Evolutionary conservation across 805 yeast species (phyloP).

Genomic region (Wickerhamomyces queroliae): DNA sequence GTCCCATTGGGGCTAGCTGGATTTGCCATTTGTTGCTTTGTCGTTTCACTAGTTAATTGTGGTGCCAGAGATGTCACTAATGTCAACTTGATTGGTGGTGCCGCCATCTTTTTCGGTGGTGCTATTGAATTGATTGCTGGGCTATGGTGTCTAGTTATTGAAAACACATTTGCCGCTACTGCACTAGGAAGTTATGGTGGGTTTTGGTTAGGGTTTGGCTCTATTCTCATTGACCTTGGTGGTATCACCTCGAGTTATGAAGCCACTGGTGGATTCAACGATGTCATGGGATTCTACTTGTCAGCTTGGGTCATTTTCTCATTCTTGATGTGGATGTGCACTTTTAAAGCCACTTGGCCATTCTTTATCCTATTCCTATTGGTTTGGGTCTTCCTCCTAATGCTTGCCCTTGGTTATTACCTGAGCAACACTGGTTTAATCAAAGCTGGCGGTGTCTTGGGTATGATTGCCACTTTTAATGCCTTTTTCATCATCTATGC

Average conservation of each 20-base stretch:
- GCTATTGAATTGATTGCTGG: slow-evolving; percentile 68
- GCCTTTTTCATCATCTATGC: slow-evolving; percentile 65
- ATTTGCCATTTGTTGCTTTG: slow-evolving; percentile 53
- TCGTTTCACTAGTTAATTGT: slow-evolving; percentile 55
- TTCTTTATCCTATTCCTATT: slow-evolving; percentile 49
- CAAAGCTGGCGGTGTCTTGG: slow-evolving; percentile 60
- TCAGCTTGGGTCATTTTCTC: slow-evolving; percentile 64
- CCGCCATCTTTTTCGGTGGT: slow-evolving; percentile 71
- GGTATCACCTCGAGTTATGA: slow-evolving; percentile 46
- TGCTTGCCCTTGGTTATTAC: slow-evolving; percentile 45
- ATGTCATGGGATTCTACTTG: slow-evolving; percentile 53
- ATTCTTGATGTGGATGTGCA: slow-evolving; percentile 48
- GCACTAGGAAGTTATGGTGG: slow-evolving; percentile 50
- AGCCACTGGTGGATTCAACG: slow-evolving; percentile 36
- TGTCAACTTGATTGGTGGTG: slow-evolving; percentile 56
- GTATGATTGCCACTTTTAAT: slow-evolving; percentile 46
- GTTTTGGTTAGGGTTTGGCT: slow-evolving; percentile 74
- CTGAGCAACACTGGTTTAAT: slow-evolving; percentile 36
- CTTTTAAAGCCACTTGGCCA: slow-evolving; percentile 56
- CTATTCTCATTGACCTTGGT: slow-evolving; percentile 52
- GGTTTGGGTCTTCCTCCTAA: slow-evolving; percentile 48
- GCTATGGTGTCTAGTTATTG: slow-evolving; percentile 67
- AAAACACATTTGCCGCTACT: slow-evolving; percentile 72
- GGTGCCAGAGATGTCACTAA: slow-evolving; percentile 64
- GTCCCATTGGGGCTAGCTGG: slow-evolving; percentile 72